Evolutionary conservation across 805 yeast species (phyloP).

Genomic region (Torulaspora franciscae): DNA sequence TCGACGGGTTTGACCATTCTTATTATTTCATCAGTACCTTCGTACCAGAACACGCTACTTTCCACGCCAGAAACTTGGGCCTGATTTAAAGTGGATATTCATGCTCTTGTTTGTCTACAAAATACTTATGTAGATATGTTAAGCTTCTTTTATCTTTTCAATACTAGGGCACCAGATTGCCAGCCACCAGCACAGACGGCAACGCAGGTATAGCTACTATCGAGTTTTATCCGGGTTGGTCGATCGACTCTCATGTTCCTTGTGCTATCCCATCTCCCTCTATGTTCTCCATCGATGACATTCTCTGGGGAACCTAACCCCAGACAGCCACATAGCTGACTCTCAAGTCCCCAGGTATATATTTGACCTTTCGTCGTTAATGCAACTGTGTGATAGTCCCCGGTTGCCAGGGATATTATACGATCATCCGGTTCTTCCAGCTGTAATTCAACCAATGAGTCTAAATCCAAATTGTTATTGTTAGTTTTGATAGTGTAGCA

Average conservation of each 20-base stretch:
- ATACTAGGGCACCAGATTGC: slow-evolving; percentile 66
- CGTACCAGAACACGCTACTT: slow-evolving; percentile 76
- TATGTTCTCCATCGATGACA: slow-evolving; percentile 19
- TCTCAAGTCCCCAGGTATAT: slow-evolving; percentile 65
- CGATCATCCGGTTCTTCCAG: slow-evolving; percentile 39
- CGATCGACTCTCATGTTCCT: slow-evolving; percentile 36
- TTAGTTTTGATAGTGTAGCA: slow-evolving; percentile 26
- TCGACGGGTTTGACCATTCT: slow-evolving; percentile 85
- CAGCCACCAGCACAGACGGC: slow-evolving; percentile 73
- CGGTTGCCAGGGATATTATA: slow-evolving; percentile 55
- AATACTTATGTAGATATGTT: not conserved
- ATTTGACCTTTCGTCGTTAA: slow-evolving; percentile 53
- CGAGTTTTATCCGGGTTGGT: slow-evolving; percentile 41
- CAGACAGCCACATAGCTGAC: slow-evolving; percentile 59
- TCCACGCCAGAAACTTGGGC: slow-evolving; percentile 67
- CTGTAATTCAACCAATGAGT: slow-evolving; percentile 14
- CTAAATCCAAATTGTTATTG: slow-evolving; percentile 16
- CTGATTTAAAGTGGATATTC: slow-evolving; percentile 21
- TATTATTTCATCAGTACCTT: slow-evolving; percentile 81
- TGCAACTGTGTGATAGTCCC: slow-evolving; percentile 69
- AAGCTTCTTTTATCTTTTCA: slow-evolving; percentile 10
- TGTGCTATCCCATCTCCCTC: slow-evolving; percentile 32
- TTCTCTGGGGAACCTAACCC: slow-evolving; percentile 48
- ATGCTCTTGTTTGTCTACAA: not conserved
- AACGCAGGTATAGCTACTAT: slow-evolving; percentile 43